Evolutionary conservation across 2,329 filamentous ascomycete species (phyloP), one percentile per base, ranked within the genome.

Genomic region (Colletotrichum liriopes): DNA sequence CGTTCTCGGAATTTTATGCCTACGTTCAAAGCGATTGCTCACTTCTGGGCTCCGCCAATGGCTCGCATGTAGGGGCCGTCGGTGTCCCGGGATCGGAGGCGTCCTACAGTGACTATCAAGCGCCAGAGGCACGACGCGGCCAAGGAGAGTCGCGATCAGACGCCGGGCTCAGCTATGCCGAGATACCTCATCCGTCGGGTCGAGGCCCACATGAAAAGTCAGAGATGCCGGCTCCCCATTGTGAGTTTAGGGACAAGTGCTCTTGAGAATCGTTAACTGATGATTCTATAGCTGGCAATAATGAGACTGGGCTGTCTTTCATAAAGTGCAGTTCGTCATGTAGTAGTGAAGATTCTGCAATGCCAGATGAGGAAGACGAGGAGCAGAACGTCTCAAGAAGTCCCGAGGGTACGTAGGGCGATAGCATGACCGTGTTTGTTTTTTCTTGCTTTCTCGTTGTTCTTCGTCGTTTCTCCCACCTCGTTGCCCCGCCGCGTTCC

Each of bases 1-100:
- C 69, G 26, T 62, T 61, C 12, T 72, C 69, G 12, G 65, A 61
- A n/a, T 72, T 68, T 23, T 72, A 72, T 14, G 52, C 58, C 26
- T 72, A 72, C 39, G 58, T 72, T 16, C 26, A 54, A 37, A 47
- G 52, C 51, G 69, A 72, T 3, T 37, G 20, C 43, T 52, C 65
- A 20, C 35, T 45, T 8, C 47, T 43, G 9, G 58, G 51, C 37
- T 20, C 54, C 41, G 11, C 23, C 14, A 37, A 12, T 45, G 65
- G 65, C n/a, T 58, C 41, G 14, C 8, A 41, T 39, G 20, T 18
- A 52, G 47, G 14, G n/a, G n/a, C 43, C 5, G 55, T 39, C 23
- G 29, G 16, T 29, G 47, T 39, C 16, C 11, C 45, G 18, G 23
- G 55, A 32, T 60, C 62, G 5, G 45, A n/a, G 52, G 69, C 43